Percentiles rank a stretch among this genome's conserved stretches.
phyloP scores from a whole-genome alignment of 441 rosid genomes.

The Pelargonium myrrhifolium region DNA sequence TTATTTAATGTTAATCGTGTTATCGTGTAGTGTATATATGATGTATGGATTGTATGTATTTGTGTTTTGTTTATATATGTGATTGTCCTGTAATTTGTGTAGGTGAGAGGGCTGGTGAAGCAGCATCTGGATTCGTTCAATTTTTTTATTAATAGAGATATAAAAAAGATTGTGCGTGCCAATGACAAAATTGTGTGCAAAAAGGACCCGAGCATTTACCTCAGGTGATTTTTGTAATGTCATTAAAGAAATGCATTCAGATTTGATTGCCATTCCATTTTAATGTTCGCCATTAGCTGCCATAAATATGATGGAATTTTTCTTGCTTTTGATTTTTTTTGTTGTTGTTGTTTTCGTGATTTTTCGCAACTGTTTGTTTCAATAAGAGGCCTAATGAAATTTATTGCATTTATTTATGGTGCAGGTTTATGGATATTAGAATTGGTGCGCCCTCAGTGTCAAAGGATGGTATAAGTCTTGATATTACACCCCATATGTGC shows the following conservation, averaged over 20 bases:
- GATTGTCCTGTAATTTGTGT: conserved; percentile 14
- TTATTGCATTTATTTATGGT: conserved; percentile 6
- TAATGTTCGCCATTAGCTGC: no score
- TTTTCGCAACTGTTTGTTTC: no score
- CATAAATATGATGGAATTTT: no score
- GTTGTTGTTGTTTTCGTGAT: no score
- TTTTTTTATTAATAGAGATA: conserved; percentile 66
- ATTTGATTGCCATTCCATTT: no score
- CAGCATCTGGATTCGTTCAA: conserved; percentile 87
- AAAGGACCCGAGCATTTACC: conserved; percentile 47
- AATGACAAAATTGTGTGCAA: conserved; percentile 49
- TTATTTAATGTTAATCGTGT: no score
- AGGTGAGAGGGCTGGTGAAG: conserved; percentile 94
- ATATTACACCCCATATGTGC: no score
- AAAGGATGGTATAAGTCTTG: conserved; percentile 22
- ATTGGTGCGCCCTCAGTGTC: conserved; percentile 57
- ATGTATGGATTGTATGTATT: background rate
- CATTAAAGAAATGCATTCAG: background rate
- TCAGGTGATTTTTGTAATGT: conserved; percentile 34
- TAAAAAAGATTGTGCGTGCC: conserved; percentile 82
- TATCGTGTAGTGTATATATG: background rate
- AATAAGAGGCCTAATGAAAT: no score
- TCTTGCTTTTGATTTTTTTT: no score
- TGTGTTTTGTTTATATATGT: conserved; percentile 1
- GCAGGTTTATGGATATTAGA: conserved; percentile 68